phyloP scores from a whole-genome alignment of 495 filamentous ascomycete genomes.

The Thermochaetoides thermophila region DNA sequence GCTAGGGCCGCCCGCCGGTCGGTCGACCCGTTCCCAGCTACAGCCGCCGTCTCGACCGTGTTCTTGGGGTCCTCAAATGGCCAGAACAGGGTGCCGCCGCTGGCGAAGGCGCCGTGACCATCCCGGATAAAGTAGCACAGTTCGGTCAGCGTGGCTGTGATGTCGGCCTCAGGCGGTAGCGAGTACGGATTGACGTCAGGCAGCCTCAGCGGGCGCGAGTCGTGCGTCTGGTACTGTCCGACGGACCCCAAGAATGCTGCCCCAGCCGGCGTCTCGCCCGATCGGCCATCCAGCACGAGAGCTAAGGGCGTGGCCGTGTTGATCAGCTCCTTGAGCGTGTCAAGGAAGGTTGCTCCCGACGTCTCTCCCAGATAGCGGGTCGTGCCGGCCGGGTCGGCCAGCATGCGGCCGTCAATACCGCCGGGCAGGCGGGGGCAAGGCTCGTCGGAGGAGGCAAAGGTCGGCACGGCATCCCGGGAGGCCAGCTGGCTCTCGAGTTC shows the following conservation, averaged over 20 bases:
- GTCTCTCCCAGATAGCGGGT: constrained; percentile 24
- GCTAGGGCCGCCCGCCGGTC: constrained; percentile 11
- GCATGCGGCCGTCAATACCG: constrained; percentile 16
- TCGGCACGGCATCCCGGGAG: constrained; percentile 1
- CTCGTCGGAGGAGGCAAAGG: constrained; percentile 4
- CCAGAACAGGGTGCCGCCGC: constrained; percentile 27
- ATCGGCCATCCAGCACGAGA: neutral
- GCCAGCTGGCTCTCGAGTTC: constrained; percentile 7
- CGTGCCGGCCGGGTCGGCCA: constrained; percentile 20
- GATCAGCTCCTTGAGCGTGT: constrained; percentile 24
- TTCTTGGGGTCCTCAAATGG: constrained; percentile 13
- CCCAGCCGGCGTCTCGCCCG: neutral
- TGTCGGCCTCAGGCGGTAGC: constrained; percentile 15
- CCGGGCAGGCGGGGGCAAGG: neutral
- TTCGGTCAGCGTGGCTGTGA: constrained; percentile 10
- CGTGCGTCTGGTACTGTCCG: constrained; percentile 26
- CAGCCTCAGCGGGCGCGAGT: constrained; percentile 22
- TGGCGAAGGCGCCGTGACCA: constrained; percentile 11
- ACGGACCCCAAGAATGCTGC: constrained; percentile 14
- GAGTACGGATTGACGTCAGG: constrained; percentile 12
- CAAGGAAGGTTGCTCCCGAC: constrained; percentile 25
- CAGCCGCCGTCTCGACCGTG: constrained; percentile 4
- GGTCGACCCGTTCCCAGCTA: neutral
- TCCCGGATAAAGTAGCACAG: constrained; percentile 19
- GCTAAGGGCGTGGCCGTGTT: constrained; percentile 9